Evolutionary conservation across 2,329 filamentous ascomycete genomes (phyloP).

Genomic region (Eurotiales sp.): DNA sequence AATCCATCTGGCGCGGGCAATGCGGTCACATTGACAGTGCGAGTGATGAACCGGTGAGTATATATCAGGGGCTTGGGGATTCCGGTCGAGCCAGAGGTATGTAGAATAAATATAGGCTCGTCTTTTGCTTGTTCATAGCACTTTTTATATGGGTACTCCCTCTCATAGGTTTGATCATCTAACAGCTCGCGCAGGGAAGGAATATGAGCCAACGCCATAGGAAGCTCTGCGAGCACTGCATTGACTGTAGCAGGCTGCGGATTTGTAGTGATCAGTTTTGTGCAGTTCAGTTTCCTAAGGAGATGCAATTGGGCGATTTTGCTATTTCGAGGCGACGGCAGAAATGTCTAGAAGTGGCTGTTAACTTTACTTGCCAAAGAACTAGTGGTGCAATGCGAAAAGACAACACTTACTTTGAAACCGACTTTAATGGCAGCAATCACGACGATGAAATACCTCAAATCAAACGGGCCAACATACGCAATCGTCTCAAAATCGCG

Average conservation of each 20-base stretch:
- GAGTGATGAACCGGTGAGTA: slow-evolving; percentile 7
- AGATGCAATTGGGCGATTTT: slow-evolving; percentile 4
- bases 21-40: slow-evolving; percentile 4
- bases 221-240: not conserved
- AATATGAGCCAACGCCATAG: not conserved
- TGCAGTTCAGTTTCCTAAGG: not conserved
- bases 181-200: slow-evolving; percentile 1
- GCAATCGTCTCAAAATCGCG: slow-evolving; percentile 13
- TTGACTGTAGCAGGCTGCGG: slow-evolving; percentile 3
- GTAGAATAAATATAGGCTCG: slow-evolving; percentile 22
- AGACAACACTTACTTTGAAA: too few species aligned
- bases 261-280: slow-evolving; percentile 6
- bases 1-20: slow-evolving; percentile 5
- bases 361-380: too few species aligned
- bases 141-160: slow-evolving; percentile 34
- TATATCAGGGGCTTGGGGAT: slow-evolving; percentile 8
- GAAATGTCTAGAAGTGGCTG: not conserved
- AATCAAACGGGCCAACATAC: slow-evolving; percentile 12
- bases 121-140: slow-evolving; percentile 33
- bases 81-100: slow-evolving; percentile 11
- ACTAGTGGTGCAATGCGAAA: too few species aligned
- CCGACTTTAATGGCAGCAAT: slow-evolving; percentile 12
- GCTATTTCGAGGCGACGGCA: slow-evolving; percentile 10
- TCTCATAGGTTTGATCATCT: not conserved
- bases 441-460: slow-evolving; percentile 15